phyloP scores from a whole-genome alignment of 202 grass and related monocot genomes.

The Schoenoplectus triqueter region DNA sequence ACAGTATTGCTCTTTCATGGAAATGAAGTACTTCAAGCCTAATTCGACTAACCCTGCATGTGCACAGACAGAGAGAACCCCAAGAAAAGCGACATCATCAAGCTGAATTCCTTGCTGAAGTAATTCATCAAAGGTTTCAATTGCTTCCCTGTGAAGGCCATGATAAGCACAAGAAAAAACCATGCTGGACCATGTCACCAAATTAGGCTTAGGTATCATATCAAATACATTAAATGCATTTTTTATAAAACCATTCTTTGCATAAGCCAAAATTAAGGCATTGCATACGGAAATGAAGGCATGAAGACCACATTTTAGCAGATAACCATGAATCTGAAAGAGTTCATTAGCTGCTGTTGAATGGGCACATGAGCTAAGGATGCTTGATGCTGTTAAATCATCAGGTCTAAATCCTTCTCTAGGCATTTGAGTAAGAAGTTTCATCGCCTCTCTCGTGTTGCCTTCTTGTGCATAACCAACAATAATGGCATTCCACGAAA shows the following conservation, averaged over 20 bases:
- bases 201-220: slow-evolving; percentile 45
- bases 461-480: slow-evolving; percentile 60
- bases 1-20: slow-evolving; percentile 54
- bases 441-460: slow-evolving; percentile 55
- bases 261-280: slow-evolving; percentile 71
- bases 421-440: slow-evolving; percentile 59
- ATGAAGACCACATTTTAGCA: slow-evolving; percentile 50
- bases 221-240: slow-evolving; percentile 50
- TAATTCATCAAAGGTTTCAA: slow-evolving; percentile 70
- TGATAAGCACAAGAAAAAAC: slow-evolving; percentile 64
- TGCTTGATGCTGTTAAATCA: slow-evolving; percentile 67
- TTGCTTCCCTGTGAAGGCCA: slow-evolving; percentile 47
- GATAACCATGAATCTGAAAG: slow-evolving; percentile 53
- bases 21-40: slow-evolving; percentile 63
- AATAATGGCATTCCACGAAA: slow-evolving; percentile 81
- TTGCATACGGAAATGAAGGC: slow-evolving; percentile 64
- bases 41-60: slow-evolving; percentile 69
- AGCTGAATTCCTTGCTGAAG: slow-evolving; percentile 50
- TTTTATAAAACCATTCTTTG: slow-evolving; percentile 63
- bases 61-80: slow-evolving; percentile 70
- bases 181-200: slow-evolving; percentile 78
- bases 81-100: slow-evolving; percentile 70
- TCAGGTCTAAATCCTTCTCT: slow-evolving; percentile 53
- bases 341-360: slow-evolving; percentile 56
- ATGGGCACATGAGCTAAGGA: slow-evolving; percentile 75